Evolutionary conservation across 768 basidiomycete genomes (phyloP), one percentile per base, ranked within the genome.

Genomic region (Agrocybe chaxingu): DNA sequence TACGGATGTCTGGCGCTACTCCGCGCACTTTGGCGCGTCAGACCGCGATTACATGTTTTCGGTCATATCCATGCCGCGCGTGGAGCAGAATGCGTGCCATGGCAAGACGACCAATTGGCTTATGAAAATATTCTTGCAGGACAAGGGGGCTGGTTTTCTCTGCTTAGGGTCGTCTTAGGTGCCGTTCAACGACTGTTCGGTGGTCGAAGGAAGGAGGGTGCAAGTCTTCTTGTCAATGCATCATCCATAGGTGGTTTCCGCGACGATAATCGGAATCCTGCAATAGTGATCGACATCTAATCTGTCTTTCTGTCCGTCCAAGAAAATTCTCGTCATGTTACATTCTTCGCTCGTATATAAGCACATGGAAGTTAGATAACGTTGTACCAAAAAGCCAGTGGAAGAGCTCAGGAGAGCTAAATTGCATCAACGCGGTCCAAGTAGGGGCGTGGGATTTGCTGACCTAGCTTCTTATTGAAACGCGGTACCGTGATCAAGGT

Each of bases 1-100:
- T 40, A 46, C 8, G 75, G 73, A 1, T 74, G 74, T 45, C 37
- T 48, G 1, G 64, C 56, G 4, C 66, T 77, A 19, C 55, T 72
- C 24, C 52, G 40, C 1, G 64, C 61, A 0, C 38, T 74, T 0
- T 69, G 69, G 71, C 57, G 57, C 8, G 55, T 73, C 11, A 59
- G 62, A 29, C 76, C 73, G 1, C 46, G 55, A 44, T 19, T 73
- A n/a, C 68, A 71, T 38, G 64, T 76, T 3, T 75, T 69, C 56
- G 73, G 76, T 1, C 76, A 76, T 45, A 70, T 75, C 4, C 75
- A 77, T 36, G 62, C 57, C 9, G 69, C 48, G 2, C 49, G 69
- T 34, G 76, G 73, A 7, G 45, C 67, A 9, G 66, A 72, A 48
- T 19, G 33, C 7, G 51, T 70, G 8, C 42, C 36, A 12, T 76